Base-by-base conservation (phyloP, 208 protist genomes). In the Herpetomonas samuelpessoai region DNA sequence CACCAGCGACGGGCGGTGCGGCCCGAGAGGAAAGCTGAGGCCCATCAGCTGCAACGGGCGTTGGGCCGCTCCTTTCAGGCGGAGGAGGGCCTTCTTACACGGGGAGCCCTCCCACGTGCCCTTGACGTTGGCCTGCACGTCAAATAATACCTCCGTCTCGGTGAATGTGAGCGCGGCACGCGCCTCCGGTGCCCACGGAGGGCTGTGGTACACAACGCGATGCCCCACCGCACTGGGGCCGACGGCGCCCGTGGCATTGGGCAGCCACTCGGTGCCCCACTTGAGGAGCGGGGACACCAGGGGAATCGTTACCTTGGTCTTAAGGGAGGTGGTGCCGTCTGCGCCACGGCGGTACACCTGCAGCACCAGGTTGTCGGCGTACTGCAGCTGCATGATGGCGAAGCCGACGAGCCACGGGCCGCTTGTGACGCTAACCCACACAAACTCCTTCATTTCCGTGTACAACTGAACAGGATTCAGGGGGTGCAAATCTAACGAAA, bases 401-500 rank as follows among this genome's bases (percentile, higher is more conserved):
- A 83, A 26, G n/a, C 71, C 70, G 19, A 75, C 48, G 38, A 76
- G 60, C 71, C 70, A 79, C 1, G 65, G 62, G n/a, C 71, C 64
- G 2, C 60, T 47, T 39, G 71, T 73, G 0, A 74, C 21, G 31
- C 71, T 67, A 19, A 83, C 24, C 76, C 76, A 83, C 3, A 83
- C 55, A 66, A 83, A 79, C 49, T 83, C 76, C 49, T 83, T 83
- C 48, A 66, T 57, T 26, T 78, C 65, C 26, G 61, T 63, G 41
- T 62, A 71, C 0, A 30, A 38, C 49, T 79, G 67, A 19, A 81
- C 53, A 1, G 35, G 1, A 39, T 76, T 77, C 3, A 74, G 52
- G n/a, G 63, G 28, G 48, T 68, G 61, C 22, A 81, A 29, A 48
- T 77, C 56, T 35, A 72, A 38, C 1, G 56, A 50, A 27, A 74